Evolutionary conservation across 2,329 filamentous ascomycete species (phyloP).

Genomic region (Nigrospora osmanthi): DNA sequence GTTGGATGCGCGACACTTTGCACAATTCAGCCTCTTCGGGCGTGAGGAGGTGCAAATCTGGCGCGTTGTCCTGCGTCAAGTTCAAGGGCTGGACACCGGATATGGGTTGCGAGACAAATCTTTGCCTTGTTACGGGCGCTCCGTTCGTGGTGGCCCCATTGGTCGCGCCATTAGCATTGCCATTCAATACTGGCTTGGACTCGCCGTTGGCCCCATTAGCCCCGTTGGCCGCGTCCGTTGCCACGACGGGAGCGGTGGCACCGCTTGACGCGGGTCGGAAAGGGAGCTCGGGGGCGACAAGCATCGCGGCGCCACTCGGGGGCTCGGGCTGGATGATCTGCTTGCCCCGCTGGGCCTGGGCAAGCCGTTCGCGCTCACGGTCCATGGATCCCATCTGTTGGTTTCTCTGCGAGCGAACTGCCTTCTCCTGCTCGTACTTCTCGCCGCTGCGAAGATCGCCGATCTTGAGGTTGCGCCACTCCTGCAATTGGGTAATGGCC

Average conservation of each 20-base stretch:
- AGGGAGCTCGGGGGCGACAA: conserved; percentile 74
- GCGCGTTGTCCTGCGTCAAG: conserved; percentile 66
- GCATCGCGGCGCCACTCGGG: conserved; percentile 64
- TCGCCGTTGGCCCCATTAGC: conserved; percentile 28
- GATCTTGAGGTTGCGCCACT: conserved; percentile 83
- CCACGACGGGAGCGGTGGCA: too few species aligned
- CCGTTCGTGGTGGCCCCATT: conserved; percentile 20
- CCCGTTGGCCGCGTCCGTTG: conserved; percentile 11
- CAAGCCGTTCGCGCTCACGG: conserved; percentile 68
- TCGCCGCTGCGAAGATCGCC: conserved; percentile 79
- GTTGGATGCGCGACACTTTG: conserved; percentile 73
- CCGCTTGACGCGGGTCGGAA: conserved; percentile 38
- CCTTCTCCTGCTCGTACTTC: conserved; percentile 88
- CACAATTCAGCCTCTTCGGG: conserved; percentile 82
- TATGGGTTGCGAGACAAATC: conserved; percentile 46
- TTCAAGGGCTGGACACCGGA: conserved; percentile 56
- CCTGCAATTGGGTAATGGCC: conserved; percentile 84
- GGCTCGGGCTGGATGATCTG: conserved; percentile 61
- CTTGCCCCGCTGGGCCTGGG: conserved; percentile 61
- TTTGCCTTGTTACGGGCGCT: conserved; percentile 32
- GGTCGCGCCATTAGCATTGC: conserved; percentile 19
- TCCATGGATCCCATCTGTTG: conserved; percentile 77
- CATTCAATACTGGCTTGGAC: conserved; percentile 45
- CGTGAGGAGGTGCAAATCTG: conserved; percentile 79
- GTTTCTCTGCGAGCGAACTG: conserved; percentile 60